Conservation (phyloP, 192 early-diverging fungal genomes). For the Linnemannia schmuckeri region DNA sequence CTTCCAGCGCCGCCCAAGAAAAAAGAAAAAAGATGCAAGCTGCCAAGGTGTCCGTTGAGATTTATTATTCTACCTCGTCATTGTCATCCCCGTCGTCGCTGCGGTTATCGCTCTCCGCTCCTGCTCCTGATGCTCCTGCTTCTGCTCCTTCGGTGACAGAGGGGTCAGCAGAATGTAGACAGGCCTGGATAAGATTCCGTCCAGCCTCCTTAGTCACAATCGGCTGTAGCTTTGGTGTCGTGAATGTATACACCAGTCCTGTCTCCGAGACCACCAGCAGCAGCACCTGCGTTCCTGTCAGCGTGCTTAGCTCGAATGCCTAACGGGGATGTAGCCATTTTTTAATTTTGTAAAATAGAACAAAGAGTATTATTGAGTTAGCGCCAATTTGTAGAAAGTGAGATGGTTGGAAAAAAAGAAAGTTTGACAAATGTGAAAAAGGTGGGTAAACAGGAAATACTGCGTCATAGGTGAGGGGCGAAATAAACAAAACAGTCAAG, state of each 20-base stretch:
- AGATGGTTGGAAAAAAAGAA: not conserved
- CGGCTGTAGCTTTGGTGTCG: conserved; percentile 94
- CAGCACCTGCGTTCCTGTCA: conserved; percentile 96
- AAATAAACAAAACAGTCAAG: not conserved
- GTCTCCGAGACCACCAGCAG: conserved; percentile 96
- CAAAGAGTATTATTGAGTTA: not conserved
- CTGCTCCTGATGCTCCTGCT: not conserved
- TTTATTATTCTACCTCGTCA: conserved; percentile 12
- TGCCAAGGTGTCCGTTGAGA: not conserved
- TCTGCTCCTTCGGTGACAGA: not conserved
- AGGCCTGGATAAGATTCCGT: conserved; percentile 93
- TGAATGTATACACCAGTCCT: conserved; percentile 95
- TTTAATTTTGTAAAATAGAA: too few relatives aligned
- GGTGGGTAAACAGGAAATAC: not conserved
- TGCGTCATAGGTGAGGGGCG: not conserved
- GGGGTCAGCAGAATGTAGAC: conserved; percentile 88
- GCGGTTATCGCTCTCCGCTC: not conserved
- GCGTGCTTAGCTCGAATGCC: conserved; percentile 93
- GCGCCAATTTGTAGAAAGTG: not conserved
- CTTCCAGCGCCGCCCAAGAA: not conserved
- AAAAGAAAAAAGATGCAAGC: not conserved
- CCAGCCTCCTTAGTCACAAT: conserved; percentile 93
- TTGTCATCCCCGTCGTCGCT: not conserved
- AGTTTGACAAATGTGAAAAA: not conserved
- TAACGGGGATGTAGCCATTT: conserved; percentile 16